Base-by-base conservation (phyloP, 257 asterid genomes). In the Mentha longifolia region DNA sequence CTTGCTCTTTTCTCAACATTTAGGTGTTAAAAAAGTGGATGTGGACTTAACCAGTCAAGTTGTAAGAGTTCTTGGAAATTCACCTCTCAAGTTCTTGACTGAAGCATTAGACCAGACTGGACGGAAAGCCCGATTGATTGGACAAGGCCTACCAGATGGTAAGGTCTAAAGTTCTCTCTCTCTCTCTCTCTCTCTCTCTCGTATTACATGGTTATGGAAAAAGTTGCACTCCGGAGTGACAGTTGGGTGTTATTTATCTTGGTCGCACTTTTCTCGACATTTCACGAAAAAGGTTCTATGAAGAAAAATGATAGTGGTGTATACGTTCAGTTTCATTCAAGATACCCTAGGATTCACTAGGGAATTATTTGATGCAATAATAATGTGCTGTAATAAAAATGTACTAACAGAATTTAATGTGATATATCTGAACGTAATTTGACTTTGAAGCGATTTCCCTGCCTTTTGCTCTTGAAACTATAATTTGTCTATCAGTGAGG, bases 91-190 rank as follows among this genome's bases (percentile, higher is more conserved):
- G 82, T 74, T 46, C 58, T 78, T 91, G 89, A 84, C 89, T 30
- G 97, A 94, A 78, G 97, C 97, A 50, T 76, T 94, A 75, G 97
- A 89, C 72, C 99, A 91, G 80, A 89, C 95, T 13, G 99, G 99
- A 70, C 86, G 92, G 39, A 94, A 89, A 74, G 95, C 99, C 59
- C 73, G 97, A 57, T 79, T 94, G 46, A 91, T 94, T 74, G 99
- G 99, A 65, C 99, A 94, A 79, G 99, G 99, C 62, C 78, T 63
- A 54, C 96, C 96, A 3, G 98, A 87, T 49, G 98, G 98, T 94
- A 50, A 28, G 52, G 70, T 59, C 41, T 45, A 35, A 4, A 22
- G 25, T 60, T 19, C 16, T 67, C 25, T 22, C 25, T 42, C 15
- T 28, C 6, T 14, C 59, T 16, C 15, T 33, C 66, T 16, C 20